Evolutionary conservation across 2,329 filamentous ascomycete species (phyloP), one percentile per base, ranked within the genome.

Genomic region (Aspergillus oerlinghausenensis): DNA sequence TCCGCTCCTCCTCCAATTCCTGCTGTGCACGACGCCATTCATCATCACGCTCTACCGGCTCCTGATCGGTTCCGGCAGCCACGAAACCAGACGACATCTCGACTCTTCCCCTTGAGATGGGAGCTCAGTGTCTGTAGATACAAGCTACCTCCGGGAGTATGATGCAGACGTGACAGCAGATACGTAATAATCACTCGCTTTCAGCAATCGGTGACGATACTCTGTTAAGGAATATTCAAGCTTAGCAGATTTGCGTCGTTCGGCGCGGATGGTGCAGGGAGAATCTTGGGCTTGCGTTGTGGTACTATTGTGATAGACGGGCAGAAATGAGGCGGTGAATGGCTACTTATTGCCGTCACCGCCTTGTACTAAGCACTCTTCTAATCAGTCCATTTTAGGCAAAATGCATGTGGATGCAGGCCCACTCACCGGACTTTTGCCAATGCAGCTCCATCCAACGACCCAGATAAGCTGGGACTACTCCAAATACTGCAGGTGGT

Each of bases 81-180:
- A 79, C 73, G 56, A 79, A 79, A 21, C 76, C 73, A 19, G 77
- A 77, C 10, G 74, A 78, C 77, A 79, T 79, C 21, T 54, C 63
- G 60, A 53, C 14, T 26, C 47, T 50, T 38, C 23, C 21, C 19
- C 10, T 47, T 17, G 5, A 21, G 40, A 9, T 10, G 19, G 10
- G 40, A 10, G 40, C 40, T 43, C 7, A 3, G 8, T 43, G 21
- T 38, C n/a, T 43, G 40, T 43, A 21, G 7, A 9, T 21, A n/a
- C 21, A 43, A 19, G n/a, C 10, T 43, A 4, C n/a, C n/a, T 43
- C 40, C 1, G 3, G 19, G 40, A 10, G 21, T 43, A 43, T 35
- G 32, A 43, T 43, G 40, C 3, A 43, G 21, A 17, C 4, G 19
- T 11, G 8, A 43, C 19, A 11, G 3, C 3, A 38, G 14, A 38